Evolutionary conservation across 768 basidiomycete species (phyloP).

Genomic region (Cyclocybe aegerita): DNA sequence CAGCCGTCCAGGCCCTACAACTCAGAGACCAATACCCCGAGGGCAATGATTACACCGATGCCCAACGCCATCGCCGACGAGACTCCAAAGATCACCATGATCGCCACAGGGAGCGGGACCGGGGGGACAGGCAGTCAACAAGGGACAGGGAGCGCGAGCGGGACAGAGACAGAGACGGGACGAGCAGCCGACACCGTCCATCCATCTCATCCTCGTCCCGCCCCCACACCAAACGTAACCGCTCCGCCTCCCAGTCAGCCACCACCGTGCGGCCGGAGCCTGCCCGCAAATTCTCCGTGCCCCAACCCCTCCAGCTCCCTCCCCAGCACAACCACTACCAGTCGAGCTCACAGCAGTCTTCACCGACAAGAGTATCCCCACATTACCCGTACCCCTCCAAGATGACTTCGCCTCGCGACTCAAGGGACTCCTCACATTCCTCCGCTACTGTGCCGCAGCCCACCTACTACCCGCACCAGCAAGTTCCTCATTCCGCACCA

Average conservation of each 20-base stretch:
- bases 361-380: not conserved
- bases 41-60: too few species aligned
- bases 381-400: slow-evolving; percentile 14
- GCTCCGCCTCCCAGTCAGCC: slow-evolving; percentile 23
- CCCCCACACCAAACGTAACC: slow-evolving; percentile 15
- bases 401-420: slow-evolving; percentile 22
- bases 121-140: slow-evolving; percentile 13
- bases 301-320: slow-evolving; percentile 15
- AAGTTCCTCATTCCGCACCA: slow-evolving; percentile 15
- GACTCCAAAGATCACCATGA: not conserved
- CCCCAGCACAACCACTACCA: slow-evolving; percentile 8
- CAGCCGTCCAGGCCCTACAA: slow-evolving; percentile 18
- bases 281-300: slow-evolving; percentile 15
- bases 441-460: slow-evolving; percentile 21
- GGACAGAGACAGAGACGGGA: slow-evolving; percentile 5
- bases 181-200: not conserved
- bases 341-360: slow-evolving; percentile 5
- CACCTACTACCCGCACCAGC: slow-evolving; percentile 19
- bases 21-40: not conserved
- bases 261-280: slow-evolving; percentile 13
- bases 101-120: slow-evolving; percentile 6
- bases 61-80: not conserved
- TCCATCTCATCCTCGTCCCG: slow-evolving; percentile 2
- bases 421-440: slow-evolving; percentile 24
- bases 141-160: slow-evolving; percentile 13